Base-by-base conservation (phyloP, 208 protist genomes). In the Vickermania ingenoplastis region DNA sequence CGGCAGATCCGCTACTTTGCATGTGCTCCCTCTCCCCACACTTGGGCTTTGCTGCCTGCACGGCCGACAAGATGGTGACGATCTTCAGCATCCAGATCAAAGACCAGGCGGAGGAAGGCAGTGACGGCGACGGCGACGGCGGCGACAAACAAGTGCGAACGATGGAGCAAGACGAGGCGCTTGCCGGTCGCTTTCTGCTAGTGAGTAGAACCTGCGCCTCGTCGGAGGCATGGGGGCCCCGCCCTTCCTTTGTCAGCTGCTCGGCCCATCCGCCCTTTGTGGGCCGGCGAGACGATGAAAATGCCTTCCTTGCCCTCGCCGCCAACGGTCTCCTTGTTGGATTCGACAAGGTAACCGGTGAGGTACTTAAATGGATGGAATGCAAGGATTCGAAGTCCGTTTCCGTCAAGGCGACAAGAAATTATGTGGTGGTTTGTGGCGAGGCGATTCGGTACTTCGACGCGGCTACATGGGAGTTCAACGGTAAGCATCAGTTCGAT, bases 301-400 rank as follows among this genome's bases (percentile, higher is more conserved):
- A 64, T 51, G 62, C 57, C 1, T 80, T 83, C 45, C 26, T 80
- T 1, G 83, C 71, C 5, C 75, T 94, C 11, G 89, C 87, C 0
- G 62, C 58, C 13, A 60, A 21, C 2, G 87, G 87, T 31, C 81
- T 75, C 61, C 58, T 94, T 13, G 80, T 94, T 7, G 71, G 75
- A 11, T 79, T 90, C 53, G 74, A 87, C 65, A 30, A 52, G n/a
- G 41, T 59, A 7, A 86, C 65, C 22, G 83, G 87, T 2, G 65
- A 77, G 0, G 71, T 88, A 21, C 41, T 83, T 31, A 78, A 79
- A n/a, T 94, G 87, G 84, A 94, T 94, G 87, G 82, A 94, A 63
- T 86, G 83, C 67, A 91, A 90, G 71, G 75, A 91, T 27, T 77
- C 69, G 7, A 56, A 69, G 22, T 81, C 77, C 1, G 68, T 67